Base-by-base conservation (phyloP, 2,329 filamentous ascomycete species). In the Dothistroma septosporum region DNA sequence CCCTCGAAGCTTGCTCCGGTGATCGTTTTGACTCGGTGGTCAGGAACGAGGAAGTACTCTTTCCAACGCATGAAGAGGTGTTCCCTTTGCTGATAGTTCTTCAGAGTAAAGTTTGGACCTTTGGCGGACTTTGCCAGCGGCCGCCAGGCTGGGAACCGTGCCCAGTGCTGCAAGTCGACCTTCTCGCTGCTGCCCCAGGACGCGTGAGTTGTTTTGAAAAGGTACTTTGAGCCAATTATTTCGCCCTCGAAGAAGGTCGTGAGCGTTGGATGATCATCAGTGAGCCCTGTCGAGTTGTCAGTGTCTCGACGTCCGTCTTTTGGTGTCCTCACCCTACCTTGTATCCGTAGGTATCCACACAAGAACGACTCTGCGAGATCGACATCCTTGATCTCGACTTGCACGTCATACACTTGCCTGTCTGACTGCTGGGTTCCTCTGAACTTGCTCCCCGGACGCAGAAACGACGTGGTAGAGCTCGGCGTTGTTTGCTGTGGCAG, bases 1-100 rank as follows among this genome's bases (percentile, higher is more conserved):
- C 94, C 94, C 73, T 99, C 94, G 62, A 97, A 99, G 72, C 93
- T 97, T 8, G 94, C 94, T 19, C 94, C 94, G 35, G 87, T 90
- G 63, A 99, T 96, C 11, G 90, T 95, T 63, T 88, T 85, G 21
- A 97, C 92, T 16, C 90, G 85, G 74, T 99, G 94, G 71, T 99
- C 92, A 1, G 94, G 94, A 0, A 99, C 94, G 0, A 99, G 80
- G 71, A 99, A 99, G 70, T 96, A 92, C 73, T 99, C 94, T 76
- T 99, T 99, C 94, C 94, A 99, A 62, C 94, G 87, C 94, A 99
- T 99, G 72, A 97, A 99, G 33, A 99, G 87, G 74, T 95, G 87
- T 68, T 97, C 92, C 65, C 87, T 83, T 72, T 95, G 89, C 53
- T 86, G 84, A 68, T 88, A 85, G 68, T 95, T 88, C 66, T 79